These are phyloP conservation scores for Rhynchosporium agropyri DNA, from an alignment of 2,329 filamentous ascomycete genomes.

Conservation along the genomic window DNA sequence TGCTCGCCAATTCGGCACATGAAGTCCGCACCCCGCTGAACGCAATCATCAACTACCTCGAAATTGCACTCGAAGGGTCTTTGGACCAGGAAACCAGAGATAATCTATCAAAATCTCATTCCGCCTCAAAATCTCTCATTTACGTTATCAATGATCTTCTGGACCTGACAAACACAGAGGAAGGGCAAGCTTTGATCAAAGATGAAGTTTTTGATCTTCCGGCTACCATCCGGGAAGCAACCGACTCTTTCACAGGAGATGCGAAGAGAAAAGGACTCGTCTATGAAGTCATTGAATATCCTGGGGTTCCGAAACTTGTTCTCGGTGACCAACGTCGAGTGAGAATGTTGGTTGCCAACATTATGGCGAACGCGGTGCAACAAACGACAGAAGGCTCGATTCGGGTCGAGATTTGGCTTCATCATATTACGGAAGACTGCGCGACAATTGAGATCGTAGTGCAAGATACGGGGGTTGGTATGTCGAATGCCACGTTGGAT, in stretches of 20 bases:
- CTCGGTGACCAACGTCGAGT: conserved; percentile 79
- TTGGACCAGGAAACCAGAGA: conserved; percentile 83
- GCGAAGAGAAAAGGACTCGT: conserved; percentile 73
- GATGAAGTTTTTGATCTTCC: conserved; percentile 77
- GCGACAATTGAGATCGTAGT: conserved; percentile 74
- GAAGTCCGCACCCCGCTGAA: conserved; percentile 90
- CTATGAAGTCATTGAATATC: conserved; percentile 69
- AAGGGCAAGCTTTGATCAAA: conserved; percentile 76
- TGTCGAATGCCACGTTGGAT: conserved; percentile 62
- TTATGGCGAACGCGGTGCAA: conserved; percentile 83
- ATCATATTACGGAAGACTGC: conserved; percentile 54
- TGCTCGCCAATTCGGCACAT: conserved; percentile 87
- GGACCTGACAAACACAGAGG: conserved; percentile 85
- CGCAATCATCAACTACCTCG: conserved; percentile 92
- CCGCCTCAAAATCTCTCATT: conserved; percentile 87
- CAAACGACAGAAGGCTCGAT: conserved; percentile 71
- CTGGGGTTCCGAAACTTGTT: conserved; percentile 70
- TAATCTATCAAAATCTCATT: conserved; percentile 81
- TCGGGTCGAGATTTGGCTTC: conserved; percentile 69
- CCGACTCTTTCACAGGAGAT: conserved; percentile 72
- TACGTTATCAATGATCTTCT: conserved; percentile 93
- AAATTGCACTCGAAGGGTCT: conserved; percentile 82
- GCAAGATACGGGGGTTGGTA: conserved; percentile 74
- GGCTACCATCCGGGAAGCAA: conserved; percentile 74
- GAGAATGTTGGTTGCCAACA: conserved; percentile 80